Evolutionary conservation across 1,139 yeast species (phyloP), one percentile per base, ranked within the genome.

Genomic region (Lodderomyces parapsilosis): DNA sequence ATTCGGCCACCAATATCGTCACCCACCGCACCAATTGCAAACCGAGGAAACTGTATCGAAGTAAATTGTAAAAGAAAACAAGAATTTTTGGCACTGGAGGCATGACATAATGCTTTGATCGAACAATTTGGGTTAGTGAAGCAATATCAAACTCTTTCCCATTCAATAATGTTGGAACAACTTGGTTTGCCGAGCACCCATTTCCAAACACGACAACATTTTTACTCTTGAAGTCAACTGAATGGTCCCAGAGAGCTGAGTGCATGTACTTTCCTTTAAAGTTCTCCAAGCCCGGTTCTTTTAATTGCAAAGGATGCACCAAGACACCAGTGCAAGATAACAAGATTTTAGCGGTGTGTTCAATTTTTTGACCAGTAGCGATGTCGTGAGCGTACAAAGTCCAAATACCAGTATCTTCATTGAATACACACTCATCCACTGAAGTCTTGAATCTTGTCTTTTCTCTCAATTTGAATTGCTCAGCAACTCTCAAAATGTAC

Each of bases 201-300:
- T 72, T 71, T 20, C 76, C 76, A 36, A 71, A 52, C 14, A 71
- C 66, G 11, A 65, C 62, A 9, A 72, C 69, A 6, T 59, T 55
- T 40, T 66, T 66, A 35, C 55, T 62, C 41, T 60, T 57, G 46
- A 74, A 56, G 22, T 64, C 62, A 11, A 71, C 69, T n/a, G 56
- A 48, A 49, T 73, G 71, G 47, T 76, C 68, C 73, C 77, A 76
- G 38, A 71, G 56, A 0, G 76, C 77, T 1, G 79, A 71, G 50
- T 76, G 81, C 66, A 74, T 65, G 51, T 68, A 71, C 3, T 51
- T 53, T 3, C 81, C 81, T 50, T 72, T 59, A 54, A 68, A 76
- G 19, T 55, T 56, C 22, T 68, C 72, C 39, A 76, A 51, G 0
- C 79, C 78, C 3, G 61, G 62, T 7, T 59, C 58, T 2, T 56